phyloP scores from a whole-genome alignment of 441 rosid species.

The Arabidopsis lyrata region DNA sequence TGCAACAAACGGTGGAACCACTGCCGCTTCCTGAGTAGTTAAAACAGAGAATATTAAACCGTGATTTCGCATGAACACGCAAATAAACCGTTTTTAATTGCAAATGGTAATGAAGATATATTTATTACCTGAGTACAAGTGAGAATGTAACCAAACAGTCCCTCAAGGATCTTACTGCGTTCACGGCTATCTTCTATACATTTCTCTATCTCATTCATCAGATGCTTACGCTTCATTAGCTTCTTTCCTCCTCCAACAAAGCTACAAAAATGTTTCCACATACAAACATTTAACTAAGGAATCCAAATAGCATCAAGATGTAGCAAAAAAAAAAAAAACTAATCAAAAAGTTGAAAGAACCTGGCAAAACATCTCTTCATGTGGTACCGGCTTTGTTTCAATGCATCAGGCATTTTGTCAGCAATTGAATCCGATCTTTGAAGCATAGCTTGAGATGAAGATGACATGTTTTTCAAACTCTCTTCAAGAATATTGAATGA shows the following conservation, averaged over 20 bases:
- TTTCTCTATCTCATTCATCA: conserved; percentile 71
- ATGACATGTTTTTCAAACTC: conserved; percentile 42
- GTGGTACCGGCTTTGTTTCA: conserved; percentile 55
- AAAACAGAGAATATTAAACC: conserved; percentile 14
- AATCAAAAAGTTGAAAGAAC: conserved; percentile 14
- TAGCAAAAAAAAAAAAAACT: not conserved
- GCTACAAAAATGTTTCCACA: conserved; percentile 43
- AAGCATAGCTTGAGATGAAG: conserved; percentile 41
- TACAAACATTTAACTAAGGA: conserved; percentile 17
- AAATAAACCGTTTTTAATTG: not conserved
- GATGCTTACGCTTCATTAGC: conserved; percentile 66
- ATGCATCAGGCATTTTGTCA: conserved; percentile 57
- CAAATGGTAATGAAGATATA: conserved; percentile 10
- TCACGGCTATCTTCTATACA: conserved; percentile 65
- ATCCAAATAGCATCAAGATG: conserved; percentile 7
- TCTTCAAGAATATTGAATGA: conserved; percentile 18
- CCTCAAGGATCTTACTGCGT: conserved; percentile 67
- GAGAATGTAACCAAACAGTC: conserved; percentile 81
- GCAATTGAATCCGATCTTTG: conserved; percentile 55
- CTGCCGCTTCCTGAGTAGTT: conserved; percentile 78
- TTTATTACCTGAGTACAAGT: conserved; percentile 63
- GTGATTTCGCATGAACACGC: not conserved
- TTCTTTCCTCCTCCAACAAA: conserved; percentile 67
- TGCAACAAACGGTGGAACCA: conserved; percentile 81
- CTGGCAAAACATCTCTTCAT: conserved; percentile 57